Evolutionary conservation across 805 yeast genomes (phyloP).

Genomic region (Danielozyma ontarioensis): DNA sequence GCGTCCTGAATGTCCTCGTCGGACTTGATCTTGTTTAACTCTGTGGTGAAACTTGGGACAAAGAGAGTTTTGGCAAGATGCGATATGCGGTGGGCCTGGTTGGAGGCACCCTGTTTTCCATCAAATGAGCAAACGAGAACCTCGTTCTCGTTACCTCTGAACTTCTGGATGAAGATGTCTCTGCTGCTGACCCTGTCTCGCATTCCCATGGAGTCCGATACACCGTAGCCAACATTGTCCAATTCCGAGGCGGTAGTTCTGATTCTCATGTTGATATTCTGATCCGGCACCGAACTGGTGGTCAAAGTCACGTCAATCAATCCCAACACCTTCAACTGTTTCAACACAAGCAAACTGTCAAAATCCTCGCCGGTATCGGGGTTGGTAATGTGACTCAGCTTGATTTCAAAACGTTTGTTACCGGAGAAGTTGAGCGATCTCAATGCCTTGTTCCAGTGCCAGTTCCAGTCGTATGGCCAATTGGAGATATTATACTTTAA

Average conservation of each 20-base stretch:
- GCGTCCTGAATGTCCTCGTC: constrained; percentile 65
- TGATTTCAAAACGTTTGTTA: constrained; percentile 85
- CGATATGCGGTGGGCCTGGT: constrained; percentile 60
- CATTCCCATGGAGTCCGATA: constrained; percentile 79
- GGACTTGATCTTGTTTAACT: constrained; percentile 43
- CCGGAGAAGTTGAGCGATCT: constrained; percentile 87
- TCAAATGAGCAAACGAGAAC: constrained; percentile 79
- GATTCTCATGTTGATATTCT: constrained; percentile 72
- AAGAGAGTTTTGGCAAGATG: constrained; percentile 68
- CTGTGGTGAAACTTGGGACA: constrained; percentile 62
- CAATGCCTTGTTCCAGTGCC: constrained; percentile 79
- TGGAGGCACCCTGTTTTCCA: constrained; percentile 60
- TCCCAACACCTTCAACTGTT: constrained; percentile 69
- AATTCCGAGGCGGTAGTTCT: constrained; percentile 84
- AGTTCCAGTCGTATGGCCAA: constrained; percentile 96
- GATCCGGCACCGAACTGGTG: constrained; percentile 86
- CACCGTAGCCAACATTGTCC: constrained; percentile 78
- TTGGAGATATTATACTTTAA: constrained; percentile 89
- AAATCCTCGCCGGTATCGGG: constrained; percentile 61
- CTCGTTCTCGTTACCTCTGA: constrained; percentile 81
- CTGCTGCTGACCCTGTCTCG: constrained; percentile 62
- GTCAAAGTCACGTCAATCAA: constrained; percentile 94
- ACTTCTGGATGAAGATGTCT: constrained; percentile 82
- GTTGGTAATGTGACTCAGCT: constrained; percentile 50
- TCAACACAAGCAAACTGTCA: constrained; percentile 59